Evolutionary conservation across 257 asterid genomes (phyloP).

Genomic region (Henckelia pumila): DNA sequence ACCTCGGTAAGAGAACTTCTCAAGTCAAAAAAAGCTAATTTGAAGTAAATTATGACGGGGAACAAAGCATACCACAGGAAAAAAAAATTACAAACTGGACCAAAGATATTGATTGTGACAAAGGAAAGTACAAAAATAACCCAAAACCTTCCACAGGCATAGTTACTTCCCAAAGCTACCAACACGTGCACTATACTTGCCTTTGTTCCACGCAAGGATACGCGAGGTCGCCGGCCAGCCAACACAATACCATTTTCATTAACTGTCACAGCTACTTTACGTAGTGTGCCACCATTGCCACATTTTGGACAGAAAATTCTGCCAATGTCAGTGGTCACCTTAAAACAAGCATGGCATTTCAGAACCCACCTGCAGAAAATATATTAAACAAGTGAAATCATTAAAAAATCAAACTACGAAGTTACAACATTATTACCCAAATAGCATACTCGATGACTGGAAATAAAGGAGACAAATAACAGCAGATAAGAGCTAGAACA

Average conservation of each 20-base stretch:
- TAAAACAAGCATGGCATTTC: slow-evolving; percentile 94
- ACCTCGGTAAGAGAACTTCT: not conserved
- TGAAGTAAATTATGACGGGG: not conserved
- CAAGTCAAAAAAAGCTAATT: not conserved
- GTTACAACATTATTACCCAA: not conserved
- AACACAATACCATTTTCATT: slow-evolving; percentile 76
- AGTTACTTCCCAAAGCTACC: slow-evolving; percentile 8
- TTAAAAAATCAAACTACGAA: not conserved
- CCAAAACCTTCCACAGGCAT: not conserved
- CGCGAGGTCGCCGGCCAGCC: slow-evolving; percentile 78
- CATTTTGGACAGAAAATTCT: slow-evolving; percentile 89
- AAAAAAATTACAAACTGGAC: not conserved
- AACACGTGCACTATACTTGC: slow-evolving; percentile 32
- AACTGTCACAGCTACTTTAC: slow-evolving; percentile 92
- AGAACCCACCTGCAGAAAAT: slow-evolving; percentile 78
- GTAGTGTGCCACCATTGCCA: slow-evolving; percentile 97
- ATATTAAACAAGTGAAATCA: not conserved
- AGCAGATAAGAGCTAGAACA: not conserved
- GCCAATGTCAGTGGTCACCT: slow-evolving; percentile 90
- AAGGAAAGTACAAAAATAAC: slow-evolving; percentile 9
- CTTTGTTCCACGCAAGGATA: slow-evolving; percentile 93
- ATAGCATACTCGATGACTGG: not conserved
- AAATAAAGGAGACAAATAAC: not conserved
- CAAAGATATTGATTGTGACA: not conserved
- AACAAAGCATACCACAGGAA: not conserved